Percentiles rank a stretch among this genome's conserved stretches.
Conservation (phyloP, 768 basidiomycete species). For the Boletus insuetus region DNA sequence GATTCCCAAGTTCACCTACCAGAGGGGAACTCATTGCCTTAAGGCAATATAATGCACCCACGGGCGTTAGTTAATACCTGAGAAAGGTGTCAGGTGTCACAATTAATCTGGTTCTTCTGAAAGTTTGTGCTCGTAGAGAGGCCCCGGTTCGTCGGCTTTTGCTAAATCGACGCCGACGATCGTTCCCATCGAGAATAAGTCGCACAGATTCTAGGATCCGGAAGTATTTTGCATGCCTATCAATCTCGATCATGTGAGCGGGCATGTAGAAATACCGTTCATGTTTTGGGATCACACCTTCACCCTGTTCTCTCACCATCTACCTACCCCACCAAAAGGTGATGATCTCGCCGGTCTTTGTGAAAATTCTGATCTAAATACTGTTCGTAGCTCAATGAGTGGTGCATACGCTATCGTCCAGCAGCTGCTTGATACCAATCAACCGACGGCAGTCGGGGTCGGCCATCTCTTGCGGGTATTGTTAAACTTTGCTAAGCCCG, state of each 20-base stretch:
- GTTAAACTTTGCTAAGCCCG: slow-evolving; percentile 11
- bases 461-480: slow-evolving; percentile 52
- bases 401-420: slow-evolving; percentile 4
- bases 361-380: neutral
- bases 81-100: too few relatives aligned
- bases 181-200: slow-evolving; percentile 41
- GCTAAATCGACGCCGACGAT: slow-evolving; percentile 13
- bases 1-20: too few relatives aligned
- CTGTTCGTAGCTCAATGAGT: slow-evolving; percentile 2
- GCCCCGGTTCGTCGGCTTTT: neutral
- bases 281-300: neutral
- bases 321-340: neutral
- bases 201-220: slow-evolving; percentile 31
- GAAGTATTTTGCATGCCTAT: neutral
- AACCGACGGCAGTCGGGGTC: slow-evolving; percentile 34
- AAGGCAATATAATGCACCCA: too few relatives aligned
- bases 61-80: too few relatives aligned
- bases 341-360: neutral
- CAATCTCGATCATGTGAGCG: neutral
- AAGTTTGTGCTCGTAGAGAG: too few relatives aligned
- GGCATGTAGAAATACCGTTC: neutral
- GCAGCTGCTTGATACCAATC: neutral
- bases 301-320: slow-evolving; percentile 18
- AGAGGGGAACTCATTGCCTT: too few relatives aligned
- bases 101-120: too few relatives aligned